phyloP scores from a whole-genome alignment of 345 rosid genomes.

The Reutealis trisperma region DNA sequence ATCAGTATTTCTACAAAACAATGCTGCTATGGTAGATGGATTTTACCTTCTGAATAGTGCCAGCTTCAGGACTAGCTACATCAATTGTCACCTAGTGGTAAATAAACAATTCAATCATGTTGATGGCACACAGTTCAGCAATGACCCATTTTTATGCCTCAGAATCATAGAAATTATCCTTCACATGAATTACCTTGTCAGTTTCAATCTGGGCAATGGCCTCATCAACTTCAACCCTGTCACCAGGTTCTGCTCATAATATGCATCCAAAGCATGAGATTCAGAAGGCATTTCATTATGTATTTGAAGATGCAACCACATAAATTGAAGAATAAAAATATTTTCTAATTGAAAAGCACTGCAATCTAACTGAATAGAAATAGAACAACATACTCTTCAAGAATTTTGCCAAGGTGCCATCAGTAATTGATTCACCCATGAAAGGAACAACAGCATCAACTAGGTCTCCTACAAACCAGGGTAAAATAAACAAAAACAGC shows the following conservation, averaged over 20 bases:
- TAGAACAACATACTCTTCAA: slow-evolving; percentile 66
- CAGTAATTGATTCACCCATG: slow-evolving; percentile 89
- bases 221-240: slow-evolving; percentile 82
- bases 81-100: slow-evolving; percentile 71
- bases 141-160: not conserved
- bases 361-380: slow-evolving; percentile 5
- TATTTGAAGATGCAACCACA: not conserved
- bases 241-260: slow-evolving; percentile 78
- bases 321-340: not conserved
- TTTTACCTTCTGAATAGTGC: slow-evolving; percentile 40
- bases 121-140: not conserved
- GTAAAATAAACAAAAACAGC: not conserved
- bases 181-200: slow-evolving; percentile 60
- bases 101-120: not conserved
- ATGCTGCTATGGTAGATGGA: not conserved
- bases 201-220: slow-evolving; percentile 96
- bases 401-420: slow-evolving; percentile 73
- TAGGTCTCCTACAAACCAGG: slow-evolving; percentile 47
- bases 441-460: slow-evolving; percentile 81
- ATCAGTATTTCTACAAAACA: not conserved
- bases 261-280: slow-evolving; percentile 31
- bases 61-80: slow-evolving; percentile 82
- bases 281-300: not conserved
- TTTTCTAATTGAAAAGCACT: not conserved
- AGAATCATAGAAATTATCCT: not conserved